Evolutionary conservation across 2,329 filamentous ascomycete species (phyloP), one percentile per base, ranked within the genome.

Genomic region (Ustulina deusta): DNA sequence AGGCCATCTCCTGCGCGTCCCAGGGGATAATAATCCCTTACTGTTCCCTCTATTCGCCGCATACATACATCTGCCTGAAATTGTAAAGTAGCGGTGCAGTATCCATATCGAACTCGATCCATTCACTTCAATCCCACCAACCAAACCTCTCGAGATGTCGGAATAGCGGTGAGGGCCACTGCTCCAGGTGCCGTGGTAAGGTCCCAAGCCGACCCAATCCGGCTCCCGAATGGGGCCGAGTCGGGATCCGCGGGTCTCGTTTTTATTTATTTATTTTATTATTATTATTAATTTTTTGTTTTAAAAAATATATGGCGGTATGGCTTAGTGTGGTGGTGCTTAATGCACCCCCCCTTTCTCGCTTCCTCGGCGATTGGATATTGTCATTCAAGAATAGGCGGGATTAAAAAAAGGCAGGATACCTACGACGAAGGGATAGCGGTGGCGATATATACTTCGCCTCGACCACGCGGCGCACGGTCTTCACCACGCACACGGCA

Each of bases 181-280:
- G 7, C 34, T 27, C 11, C n/a, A 25, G 0, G 25, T 40, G 22
- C 38, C 27, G 36, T 20, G 17, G 10, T 10, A n/a, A n/a, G 36
- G 34, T 63, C 9, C 20, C 1, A 56, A 25, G 17, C 51, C 29
- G 10, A 20, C 32, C 25, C 20, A n/a, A 56, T 38, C 62, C 55
- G 48, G 56, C 49, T 25, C 32, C 62, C 46, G 55, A 34, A 7
- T 48, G 48, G n/a, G 29, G 27, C 62, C 62, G 56, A 40, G 17
- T 46, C 56, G 62, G 62, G 29, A 48, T 55, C 62, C 62, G 62
- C 62, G 62, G 62, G 15, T 42, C 44, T 42, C 36, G 15, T 49
- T 27, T 32, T n/a, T 3, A 7, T 15, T n/a, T n/a, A n/a, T n/a
- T n/a, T n/a, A n/a, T n/a, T n/a, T n/a, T n/a, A n/a, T n/a, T n/a